Base-by-base conservation (phyloP, 192 early-diverging fungal genomes). In the Backusella morwellensis region DNA sequence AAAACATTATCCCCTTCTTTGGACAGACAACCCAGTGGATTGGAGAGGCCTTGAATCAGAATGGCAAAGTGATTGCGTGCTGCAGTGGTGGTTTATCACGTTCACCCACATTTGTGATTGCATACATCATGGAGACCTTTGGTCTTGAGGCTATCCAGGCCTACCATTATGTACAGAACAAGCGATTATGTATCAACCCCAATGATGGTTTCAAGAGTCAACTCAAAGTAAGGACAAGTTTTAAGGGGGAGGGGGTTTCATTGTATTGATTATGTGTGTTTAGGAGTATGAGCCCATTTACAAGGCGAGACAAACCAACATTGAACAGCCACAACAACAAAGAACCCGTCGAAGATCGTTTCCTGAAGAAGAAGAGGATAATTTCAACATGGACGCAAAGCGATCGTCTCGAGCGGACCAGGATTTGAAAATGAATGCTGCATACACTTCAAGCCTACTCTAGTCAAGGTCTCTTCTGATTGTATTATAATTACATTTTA, bases 181-280 rank as follows among this genome's bases (percentile, higher is more conserved):
- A 90, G 59, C 74, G 97, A 71, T 93, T 96, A 78, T 98, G 97
- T 79, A 93, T 95, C 82, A 93, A 93, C 76, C 94, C 94, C 15
- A 91, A 91, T 73, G 92, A 94, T 56, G 91, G 86, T 4, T 95
- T 94, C 78, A 95, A 94, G 82, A 87, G 85, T 72, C 94, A 95
- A 74, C 84, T 95, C 42, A 91, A 92, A 87, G 93, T 92, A 83
- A 70, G 66, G 35, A 34, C 1, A 15, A 0, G 75, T 34, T 56
- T 12, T 44, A 17, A 14, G 44, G 29, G 32, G 0, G 11, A 14
- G 44, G 29, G 32, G 0, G 11, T 23, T 4, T 11, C 34, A 66
- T n/a, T 67, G 12, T 73, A 69, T 6, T 66, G 44, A 63, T 40
- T 4, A 35, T 70, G 66, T 6, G 15, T 50, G 19, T n/a, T n/a